A percentile compares a stretch with the other conserved stretches of the same genome.
Evolutionary conservation across 1,139 yeast species (phyloP).

Genomic region (Sugiyamaella grinbergsii): DNA sequence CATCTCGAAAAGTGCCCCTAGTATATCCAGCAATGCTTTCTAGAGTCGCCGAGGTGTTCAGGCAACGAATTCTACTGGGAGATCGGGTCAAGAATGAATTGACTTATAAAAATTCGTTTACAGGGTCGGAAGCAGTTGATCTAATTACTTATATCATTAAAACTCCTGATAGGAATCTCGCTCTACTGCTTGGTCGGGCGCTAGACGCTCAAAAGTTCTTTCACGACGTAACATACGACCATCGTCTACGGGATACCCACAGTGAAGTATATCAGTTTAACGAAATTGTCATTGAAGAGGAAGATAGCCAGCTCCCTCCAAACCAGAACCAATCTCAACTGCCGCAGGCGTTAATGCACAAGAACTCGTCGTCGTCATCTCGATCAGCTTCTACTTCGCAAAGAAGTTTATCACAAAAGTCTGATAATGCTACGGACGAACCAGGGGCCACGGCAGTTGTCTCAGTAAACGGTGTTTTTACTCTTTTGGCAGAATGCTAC

Average conservation of each 20-base stretch:
- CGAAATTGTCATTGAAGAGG: slow-evolving; percentile 48
- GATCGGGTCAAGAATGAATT: slow-evolving; percentile 92
- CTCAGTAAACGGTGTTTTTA: slow-evolving; percentile 84
- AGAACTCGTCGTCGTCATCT: slow-evolving; percentile 10
- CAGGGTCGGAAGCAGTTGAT: slow-evolving; percentile 94
- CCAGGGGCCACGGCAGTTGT: slow-evolving; percentile 19
- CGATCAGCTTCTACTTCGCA: slow-evolving; percentile 9
- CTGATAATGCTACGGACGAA: slow-evolving; percentile 11
- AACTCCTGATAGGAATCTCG: slow-evolving; percentile 89
- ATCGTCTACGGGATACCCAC: slow-evolving; percentile 81
- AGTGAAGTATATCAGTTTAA: slow-evolving; percentile 88
- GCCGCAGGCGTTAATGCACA: slow-evolving; percentile 8
- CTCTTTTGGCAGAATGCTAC: slow-evolving; percentile 89
- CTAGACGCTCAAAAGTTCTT: slow-evolving; percentile 92
- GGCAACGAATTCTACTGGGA: slow-evolving; percentile 68
- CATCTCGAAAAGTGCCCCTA: slow-evolving; percentile 56
- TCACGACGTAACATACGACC: slow-evolving; percentile 95
- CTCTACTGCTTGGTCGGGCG: slow-evolving; percentile 84
- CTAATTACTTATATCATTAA: slow-evolving; percentile 79
- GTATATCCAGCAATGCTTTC: slow-evolving; percentile 91
- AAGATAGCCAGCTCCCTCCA: slow-evolving; percentile 24
- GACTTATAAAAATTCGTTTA: slow-evolving; percentile 90
- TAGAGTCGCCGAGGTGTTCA: slow-evolving; percentile 77
- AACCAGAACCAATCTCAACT: slow-evolving; percentile 1
- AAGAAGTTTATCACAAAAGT: slow-evolving; percentile 13